A percentile compares a stretch with the other conserved stretches of the same genome.
Evolutionary conservation across 805 yeast genomes (phyloP).

Genomic region (Metschnikowia drakensbergensis): DNA sequence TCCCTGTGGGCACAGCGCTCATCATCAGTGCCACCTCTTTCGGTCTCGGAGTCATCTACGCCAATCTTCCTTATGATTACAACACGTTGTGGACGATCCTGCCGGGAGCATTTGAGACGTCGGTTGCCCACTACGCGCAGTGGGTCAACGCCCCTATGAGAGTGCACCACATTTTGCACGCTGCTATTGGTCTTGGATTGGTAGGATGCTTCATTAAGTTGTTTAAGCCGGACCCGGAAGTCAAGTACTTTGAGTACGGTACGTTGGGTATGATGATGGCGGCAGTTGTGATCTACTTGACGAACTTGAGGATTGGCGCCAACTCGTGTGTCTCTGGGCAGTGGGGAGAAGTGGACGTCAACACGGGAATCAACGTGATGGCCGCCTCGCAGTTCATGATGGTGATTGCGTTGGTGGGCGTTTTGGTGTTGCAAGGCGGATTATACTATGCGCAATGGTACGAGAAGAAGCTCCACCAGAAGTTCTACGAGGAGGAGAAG

Average conservation of each 20-base stretch:
- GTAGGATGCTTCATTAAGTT: constrained; percentile 72
- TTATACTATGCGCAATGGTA: constrained; percentile 81
- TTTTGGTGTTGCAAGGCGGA: constrained; percentile 82
- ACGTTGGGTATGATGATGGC: constrained; percentile 69
- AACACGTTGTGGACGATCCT: constrained; percentile 63
- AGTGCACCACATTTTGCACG: constrained; percentile 61
- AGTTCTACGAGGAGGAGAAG: constrained; percentile 22
- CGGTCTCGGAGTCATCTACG: constrained; percentile 71
- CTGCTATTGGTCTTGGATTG: constrained; percentile 60
- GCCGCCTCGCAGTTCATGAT: constrained; percentile 85
- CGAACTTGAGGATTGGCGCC: constrained; percentile 81
- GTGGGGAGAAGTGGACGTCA: constrained; percentile 92
- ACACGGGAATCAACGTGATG: constrained; percentile 84
- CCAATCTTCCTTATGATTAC: constrained; percentile 80
- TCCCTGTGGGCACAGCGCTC: constrained; percentile 43
- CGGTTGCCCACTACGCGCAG: constrained; percentile 68
- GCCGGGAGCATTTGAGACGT: constrained; percentile 51
- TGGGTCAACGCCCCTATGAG: constrained; percentile 66
- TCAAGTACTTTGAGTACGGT: constrained; percentile 87
- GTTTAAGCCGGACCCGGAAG: constrained; percentile 82
- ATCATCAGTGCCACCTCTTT: constrained; percentile 62
- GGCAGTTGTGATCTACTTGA: constrained; percentile 73
- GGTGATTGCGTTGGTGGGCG: constrained; percentile 67
- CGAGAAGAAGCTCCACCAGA: constrained; percentile 31
- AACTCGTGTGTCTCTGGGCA: constrained; percentile 62